Evolutionary conservation across 2,329 filamentous ascomycete species (phyloP).

Genomic region (Penicillium palitans): DNA sequence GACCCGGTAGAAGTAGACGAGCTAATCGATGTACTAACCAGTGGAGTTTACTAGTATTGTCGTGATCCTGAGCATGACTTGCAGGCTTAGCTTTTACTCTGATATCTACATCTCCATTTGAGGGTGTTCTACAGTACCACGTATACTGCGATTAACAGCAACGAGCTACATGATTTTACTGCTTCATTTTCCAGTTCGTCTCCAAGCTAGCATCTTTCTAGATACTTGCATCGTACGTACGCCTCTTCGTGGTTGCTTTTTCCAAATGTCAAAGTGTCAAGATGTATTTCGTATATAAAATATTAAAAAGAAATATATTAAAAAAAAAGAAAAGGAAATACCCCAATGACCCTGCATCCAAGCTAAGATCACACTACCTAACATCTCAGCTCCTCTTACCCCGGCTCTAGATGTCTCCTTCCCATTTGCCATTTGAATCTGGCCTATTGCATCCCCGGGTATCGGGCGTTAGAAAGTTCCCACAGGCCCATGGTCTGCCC

Average conservation of each 20-base stretch:
- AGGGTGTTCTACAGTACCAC: neutral
- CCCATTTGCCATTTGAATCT: slow-evolving; percentile 15
- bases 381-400: slow-evolving; percentile 1
- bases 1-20: neutral
- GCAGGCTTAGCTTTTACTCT: slow-evolving; percentile 9
- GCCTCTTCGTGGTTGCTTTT: slow-evolving; percentile 5
- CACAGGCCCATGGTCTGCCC: slow-evolving; percentile 9
- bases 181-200: neutral
- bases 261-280: neutral
- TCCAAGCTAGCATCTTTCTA: neutral
- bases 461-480: slow-evolving; percentile 1
- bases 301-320: neutral
- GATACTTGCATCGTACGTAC: neutral
- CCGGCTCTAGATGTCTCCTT: neutral
- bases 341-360: neutral
- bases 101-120: neutral
- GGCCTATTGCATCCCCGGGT: slow-evolving; percentile 17
- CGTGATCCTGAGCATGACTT: slow-evolving; percentile 13
- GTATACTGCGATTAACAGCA: neutral
- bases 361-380: neutral
- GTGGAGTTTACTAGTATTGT: neutral
- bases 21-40: neutral
- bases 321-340: neutral
- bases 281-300: neutral
- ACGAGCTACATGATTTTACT: neutral